Evolutionary conservation across 441 rosid species (phyloP).

Genomic region (Hypseocharis bilobata): DNA sequence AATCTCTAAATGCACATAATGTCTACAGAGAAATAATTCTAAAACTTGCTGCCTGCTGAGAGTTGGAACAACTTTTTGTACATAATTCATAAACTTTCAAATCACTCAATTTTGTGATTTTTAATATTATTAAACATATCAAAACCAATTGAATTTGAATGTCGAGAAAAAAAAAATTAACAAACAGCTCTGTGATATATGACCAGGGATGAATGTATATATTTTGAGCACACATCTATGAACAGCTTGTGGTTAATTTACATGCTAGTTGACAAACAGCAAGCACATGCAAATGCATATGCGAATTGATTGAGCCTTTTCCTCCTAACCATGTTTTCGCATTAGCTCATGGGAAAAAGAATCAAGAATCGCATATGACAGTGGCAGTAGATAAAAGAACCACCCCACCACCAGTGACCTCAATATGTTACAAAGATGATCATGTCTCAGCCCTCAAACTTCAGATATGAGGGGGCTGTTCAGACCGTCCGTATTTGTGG

Average conservation of each 20-base stretch:
- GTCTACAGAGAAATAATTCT: not conserved
- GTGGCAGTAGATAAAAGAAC: slow-evolving; percentile 6
- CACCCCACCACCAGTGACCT: not conserved
- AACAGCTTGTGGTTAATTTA: slow-evolving; percentile 7
- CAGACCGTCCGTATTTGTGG: slow-evolving; percentile 45
- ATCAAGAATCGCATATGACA: not conserved
- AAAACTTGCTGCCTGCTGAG: not conserved
- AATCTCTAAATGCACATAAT: not conserved
- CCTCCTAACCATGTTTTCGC: not conserved
- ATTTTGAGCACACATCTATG: not conserved
- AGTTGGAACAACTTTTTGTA: not conserved
- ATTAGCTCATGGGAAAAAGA: not conserved
- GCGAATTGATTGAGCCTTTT: no score
- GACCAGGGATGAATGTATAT: not conserved
- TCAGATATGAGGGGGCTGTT: slow-evolving; percentile 52
- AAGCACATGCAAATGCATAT: not conserved
- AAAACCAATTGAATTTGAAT: no score
- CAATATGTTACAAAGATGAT: not conserved
- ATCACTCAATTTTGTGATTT: not conserved
- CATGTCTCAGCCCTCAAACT: slow-evolving; percentile 28
- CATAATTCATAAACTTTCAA: not conserved
- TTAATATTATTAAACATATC: no score
- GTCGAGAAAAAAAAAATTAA: not conserved
- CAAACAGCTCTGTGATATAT: not conserved
- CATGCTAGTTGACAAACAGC: slow-evolving; percentile 5